Conservation (phyloP, 768 basidiomycete species). For the Clavaria fumosa region DNA sequence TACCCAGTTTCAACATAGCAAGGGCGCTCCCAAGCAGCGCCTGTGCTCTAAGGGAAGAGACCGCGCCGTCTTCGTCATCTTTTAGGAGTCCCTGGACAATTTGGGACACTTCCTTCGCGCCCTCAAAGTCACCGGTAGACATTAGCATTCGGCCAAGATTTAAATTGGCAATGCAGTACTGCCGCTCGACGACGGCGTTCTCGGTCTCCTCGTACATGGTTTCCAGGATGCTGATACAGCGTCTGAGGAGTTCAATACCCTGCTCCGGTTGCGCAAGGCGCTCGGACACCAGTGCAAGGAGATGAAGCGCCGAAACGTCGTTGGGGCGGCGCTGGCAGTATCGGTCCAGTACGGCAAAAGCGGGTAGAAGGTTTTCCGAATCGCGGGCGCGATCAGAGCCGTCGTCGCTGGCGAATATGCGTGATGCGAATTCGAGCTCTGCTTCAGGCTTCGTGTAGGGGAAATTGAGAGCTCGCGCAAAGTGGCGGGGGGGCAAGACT, state of each 20-base stretch:
- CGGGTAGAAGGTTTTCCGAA: constrained; percentile 44
- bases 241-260: constrained; percentile 39
- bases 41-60: constrained; percentile 37
- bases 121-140: constrained; percentile 38
- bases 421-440: constrained; percentile 60
- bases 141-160: constrained; percentile 70
- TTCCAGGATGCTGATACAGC: constrained; percentile 65
- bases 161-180: constrained; percentile 66
- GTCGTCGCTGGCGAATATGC: constrained; percentile 33
- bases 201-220: constrained; percentile 79
- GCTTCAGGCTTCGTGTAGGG: constrained; percentile 46
- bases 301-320: constrained; percentile 66
- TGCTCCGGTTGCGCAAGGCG: constrained; percentile 55
- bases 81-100: constrained; percentile 55
- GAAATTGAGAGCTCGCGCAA: background rate
- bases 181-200: constrained; percentile 57
- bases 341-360: constrained; percentile 69
- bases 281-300: constrained; percentile 78
- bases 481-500: background rate
- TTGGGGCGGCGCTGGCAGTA: constrained; percentile 52
- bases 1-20: constrained; percentile 47
- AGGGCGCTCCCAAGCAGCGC: constrained; percentile 59
- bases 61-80: constrained; percentile 25
- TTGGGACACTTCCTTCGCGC: constrained; percentile 55
- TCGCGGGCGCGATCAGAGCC: constrained; percentile 7